Evolutionary conservation across 192 early-diverging fungal genomes (phyloP).

Genomic region (Entrophospora sp.): DNA sequence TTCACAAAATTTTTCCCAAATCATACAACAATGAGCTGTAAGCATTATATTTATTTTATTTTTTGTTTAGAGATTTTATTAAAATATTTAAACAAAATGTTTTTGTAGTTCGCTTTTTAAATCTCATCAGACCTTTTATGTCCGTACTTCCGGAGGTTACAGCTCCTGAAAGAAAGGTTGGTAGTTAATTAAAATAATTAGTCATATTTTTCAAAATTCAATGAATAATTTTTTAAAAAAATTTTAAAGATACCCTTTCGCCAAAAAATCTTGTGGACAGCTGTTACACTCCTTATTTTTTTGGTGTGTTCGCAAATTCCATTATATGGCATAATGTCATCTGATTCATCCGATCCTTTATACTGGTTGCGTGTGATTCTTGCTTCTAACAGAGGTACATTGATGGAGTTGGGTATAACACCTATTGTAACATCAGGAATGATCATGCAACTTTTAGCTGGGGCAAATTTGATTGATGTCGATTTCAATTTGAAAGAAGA

Average conservation of each 20-base stretch:
- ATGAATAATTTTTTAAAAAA: no score
- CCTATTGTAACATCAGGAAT: constrained; percentile 99
- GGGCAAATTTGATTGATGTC: constrained; percentile 97
- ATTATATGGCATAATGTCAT: constrained; percentile 99
- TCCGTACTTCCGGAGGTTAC: constrained; percentile 96
- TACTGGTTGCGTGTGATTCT: constrained; percentile 99
- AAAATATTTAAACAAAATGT: no score
- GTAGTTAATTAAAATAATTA: no score
- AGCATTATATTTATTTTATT: no score
- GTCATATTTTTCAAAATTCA: no score
- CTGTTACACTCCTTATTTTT: constrained; percentile 98
- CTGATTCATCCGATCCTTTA: constrained; percentile 97
- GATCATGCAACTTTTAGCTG: constrained; percentile 99
- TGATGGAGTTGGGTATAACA: constrained; percentile 99
- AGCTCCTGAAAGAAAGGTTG: constrained; percentile 95
- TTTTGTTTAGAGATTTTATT: no score
- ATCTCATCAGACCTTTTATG: constrained; percentile 97
- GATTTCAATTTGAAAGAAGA: constrained; percentile 99
- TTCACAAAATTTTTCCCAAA: no score
- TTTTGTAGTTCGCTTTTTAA: constrained; percentile 87
- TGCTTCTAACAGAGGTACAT: constrained; percentile 98
- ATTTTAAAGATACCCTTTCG: constrained; percentile 96
- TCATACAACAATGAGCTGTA: no score
- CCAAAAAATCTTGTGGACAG: constrained; percentile 99
- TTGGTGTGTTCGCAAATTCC: constrained; percentile 99